These are phyloP conservation scores for Circinella umbellata DNA, from an alignment of 371 early-diverging fungal genomes.

Conservation along the genomic window DNA sequence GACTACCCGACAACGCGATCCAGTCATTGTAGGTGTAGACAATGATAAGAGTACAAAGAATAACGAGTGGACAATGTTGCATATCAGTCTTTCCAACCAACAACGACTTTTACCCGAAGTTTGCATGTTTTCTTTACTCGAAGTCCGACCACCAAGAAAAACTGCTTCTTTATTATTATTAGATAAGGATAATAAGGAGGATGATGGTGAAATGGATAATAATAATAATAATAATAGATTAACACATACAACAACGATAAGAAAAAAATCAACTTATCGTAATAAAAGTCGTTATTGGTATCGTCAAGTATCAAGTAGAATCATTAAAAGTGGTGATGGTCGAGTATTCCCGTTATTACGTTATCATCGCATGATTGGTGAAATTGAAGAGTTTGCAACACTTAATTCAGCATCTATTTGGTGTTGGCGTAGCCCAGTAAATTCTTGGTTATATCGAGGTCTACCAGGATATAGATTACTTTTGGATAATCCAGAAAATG, in stretches of 20 bases:
- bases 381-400: conserved; percentile 10
- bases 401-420: conserved; percentile 11
- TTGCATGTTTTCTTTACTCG: conserved; percentile 3
- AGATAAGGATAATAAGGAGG: neutral
- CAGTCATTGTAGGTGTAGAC: conserved; percentile 15
- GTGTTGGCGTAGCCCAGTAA: conserved; percentile 9
- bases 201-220: no score
- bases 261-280: neutral
- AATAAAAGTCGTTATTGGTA: neutral
- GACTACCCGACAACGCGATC: conserved; percentile 12
- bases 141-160: conserved; percentile 8
- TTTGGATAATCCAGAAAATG: conserved; percentile 12
- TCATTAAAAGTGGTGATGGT: conserved; percentile 1
- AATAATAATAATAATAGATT: no score
- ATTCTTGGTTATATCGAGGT: conserved; percentile 11
- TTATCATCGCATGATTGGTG: conserved; percentile 4
- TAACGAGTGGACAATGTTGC: conserved; percentile 15
- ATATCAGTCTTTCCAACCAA: conserved; percentile 5
- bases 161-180: neutral
- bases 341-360: conserved; percentile 1
- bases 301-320: neutral
- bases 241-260: neutral
- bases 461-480: neutral
- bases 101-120: conserved; percentile 1
- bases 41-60: neutral